Percentiles rank a stretch among this genome's conserved stretches.
These are phyloP conservation scores for Parietichytrium sp. DNA, from an alignment of 108 stramenopile genomes.

Conservation along the genomic window DNA sequence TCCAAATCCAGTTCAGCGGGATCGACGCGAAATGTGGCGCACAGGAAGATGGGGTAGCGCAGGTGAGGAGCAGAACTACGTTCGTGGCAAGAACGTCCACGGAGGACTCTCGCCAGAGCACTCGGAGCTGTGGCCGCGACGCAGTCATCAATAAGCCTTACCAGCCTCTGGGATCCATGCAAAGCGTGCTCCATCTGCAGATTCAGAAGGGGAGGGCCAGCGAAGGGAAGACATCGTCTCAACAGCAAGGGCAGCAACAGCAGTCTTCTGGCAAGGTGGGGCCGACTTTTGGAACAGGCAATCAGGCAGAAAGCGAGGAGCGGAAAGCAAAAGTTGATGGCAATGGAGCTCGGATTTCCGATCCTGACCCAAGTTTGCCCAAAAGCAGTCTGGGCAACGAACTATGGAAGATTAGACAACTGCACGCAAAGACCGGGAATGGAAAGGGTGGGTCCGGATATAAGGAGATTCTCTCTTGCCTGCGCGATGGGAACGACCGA, in stretches of 20 bases:
- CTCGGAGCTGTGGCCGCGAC: neutral
- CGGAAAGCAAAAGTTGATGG: neutral
- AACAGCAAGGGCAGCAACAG: neutral
- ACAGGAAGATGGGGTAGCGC: too few species aligned
- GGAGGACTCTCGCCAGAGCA: too few species aligned
- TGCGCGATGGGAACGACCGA: neutral
- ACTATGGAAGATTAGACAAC: neutral
- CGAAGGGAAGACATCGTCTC: neutral
- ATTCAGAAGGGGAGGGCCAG: neutral
- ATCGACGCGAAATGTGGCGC: too few species aligned
- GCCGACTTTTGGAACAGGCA: neutral
- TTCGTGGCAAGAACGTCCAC: too few species aligned
- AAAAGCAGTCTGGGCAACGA: neutral
- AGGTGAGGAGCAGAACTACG: too few species aligned
- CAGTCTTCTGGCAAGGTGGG: neutral
- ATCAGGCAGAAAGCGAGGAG: neutral
- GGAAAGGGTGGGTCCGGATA: neutral
- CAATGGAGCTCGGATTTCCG: neutral
- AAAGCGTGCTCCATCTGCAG: neutral
- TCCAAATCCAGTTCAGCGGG: too few species aligned
- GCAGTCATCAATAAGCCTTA: slow-evolving; percentile 20
- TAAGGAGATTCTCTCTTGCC: neutral
- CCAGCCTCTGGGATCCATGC: slow-evolving; percentile 26
- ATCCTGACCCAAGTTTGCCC: neutral
- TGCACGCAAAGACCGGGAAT: neutral